A percentile compares a stretch with the other conserved stretches of the same genome.
phyloP scores from a whole-genome alignment of 345 rosid genomes.

The Corchorus capsularis region DNA sequence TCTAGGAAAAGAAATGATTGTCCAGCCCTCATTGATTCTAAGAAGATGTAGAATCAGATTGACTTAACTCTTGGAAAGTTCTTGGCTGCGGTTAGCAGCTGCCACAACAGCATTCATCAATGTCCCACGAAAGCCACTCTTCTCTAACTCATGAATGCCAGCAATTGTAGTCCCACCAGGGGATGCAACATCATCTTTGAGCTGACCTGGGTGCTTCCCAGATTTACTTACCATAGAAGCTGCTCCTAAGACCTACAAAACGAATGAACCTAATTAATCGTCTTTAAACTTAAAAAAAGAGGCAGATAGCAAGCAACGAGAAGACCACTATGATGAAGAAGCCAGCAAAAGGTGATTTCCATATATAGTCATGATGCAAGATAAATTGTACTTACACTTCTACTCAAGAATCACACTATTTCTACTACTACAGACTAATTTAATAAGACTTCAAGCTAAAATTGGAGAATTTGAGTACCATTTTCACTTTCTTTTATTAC shows the following conservation, averaged over 20 bases:
- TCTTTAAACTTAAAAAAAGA: not conserved
- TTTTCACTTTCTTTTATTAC: not conserved
- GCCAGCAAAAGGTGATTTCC: not conserved
- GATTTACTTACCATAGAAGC: constrained; percentile 74
- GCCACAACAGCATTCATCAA: constrained; percentile 92
- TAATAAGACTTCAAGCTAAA: not conserved
- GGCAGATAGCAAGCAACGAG: not conserved
- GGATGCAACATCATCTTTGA: constrained; percentile 90
- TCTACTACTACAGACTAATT: not conserved
- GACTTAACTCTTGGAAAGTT: constrained; percentile 57
- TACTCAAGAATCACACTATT: not conserved
- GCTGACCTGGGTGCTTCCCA: constrained; percentile 88
- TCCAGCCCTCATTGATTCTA: not conserved
- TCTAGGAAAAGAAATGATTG: not conserved
- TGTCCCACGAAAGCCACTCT: constrained; percentile 74
- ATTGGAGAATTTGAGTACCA: not conserved
- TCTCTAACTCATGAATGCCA: constrained; percentile 88
- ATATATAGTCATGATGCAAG: too few relatives aligned
- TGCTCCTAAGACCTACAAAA: constrained; percentile 84
- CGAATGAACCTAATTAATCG: not conserved
- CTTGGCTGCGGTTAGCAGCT: constrained; percentile 73
- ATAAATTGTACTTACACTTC: not conserved
- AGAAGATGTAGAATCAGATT: not conserved
- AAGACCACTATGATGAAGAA: not conserved
- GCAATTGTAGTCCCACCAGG: constrained; percentile 94